Conservation (phyloP, 192 early-diverging fungal species). For the Entomortierella chlamydospora region DNA sequence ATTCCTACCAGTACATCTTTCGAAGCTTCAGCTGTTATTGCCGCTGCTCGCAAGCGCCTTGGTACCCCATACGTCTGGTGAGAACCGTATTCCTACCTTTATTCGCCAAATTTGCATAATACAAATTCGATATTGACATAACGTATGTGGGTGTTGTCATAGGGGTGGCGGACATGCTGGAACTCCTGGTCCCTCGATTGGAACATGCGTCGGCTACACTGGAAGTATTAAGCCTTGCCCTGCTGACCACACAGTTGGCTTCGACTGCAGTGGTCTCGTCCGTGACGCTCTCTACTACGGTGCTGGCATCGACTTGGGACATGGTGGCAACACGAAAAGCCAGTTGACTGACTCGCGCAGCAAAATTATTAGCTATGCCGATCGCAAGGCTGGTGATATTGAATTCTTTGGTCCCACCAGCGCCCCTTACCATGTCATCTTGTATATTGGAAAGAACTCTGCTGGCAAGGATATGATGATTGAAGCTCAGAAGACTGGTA, state of each 20-base stretch:
- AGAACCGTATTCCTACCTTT: no score
- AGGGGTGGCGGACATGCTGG: conserved; percentile 4
- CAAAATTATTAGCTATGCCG: not conserved
- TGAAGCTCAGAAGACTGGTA: conserved; percentile 4
- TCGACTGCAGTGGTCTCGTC: conserved; percentile 15
- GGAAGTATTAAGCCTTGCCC: not conserved
- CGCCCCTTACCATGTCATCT: not conserved
- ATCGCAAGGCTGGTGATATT: conserved; percentile 1
- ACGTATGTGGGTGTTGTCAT: no score
- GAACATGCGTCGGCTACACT: conserved; percentile 1
- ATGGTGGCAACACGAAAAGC: not conserved
- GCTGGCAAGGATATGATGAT: conserved; percentile 13
- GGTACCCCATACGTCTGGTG: conserved; percentile 11
- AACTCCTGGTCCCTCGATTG: not conserved
- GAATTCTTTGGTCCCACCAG: conserved; percentile 3
- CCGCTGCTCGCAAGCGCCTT: not conserved
- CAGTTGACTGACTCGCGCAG: not conserved
- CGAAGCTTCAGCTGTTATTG: not conserved
- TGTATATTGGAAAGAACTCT: conserved; percentile 12
- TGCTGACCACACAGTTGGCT: conserved; percentile 2
- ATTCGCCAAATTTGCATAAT: no score
- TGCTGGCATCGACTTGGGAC: conserved; percentile 4
- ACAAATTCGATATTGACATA: no score
- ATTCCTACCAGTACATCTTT: not conserved
- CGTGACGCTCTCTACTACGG: not conserved